Evolutionary conservation across 2,329 filamentous ascomycete genomes (phyloP).

Genomic region (Xylaria polymorpha): DNA sequence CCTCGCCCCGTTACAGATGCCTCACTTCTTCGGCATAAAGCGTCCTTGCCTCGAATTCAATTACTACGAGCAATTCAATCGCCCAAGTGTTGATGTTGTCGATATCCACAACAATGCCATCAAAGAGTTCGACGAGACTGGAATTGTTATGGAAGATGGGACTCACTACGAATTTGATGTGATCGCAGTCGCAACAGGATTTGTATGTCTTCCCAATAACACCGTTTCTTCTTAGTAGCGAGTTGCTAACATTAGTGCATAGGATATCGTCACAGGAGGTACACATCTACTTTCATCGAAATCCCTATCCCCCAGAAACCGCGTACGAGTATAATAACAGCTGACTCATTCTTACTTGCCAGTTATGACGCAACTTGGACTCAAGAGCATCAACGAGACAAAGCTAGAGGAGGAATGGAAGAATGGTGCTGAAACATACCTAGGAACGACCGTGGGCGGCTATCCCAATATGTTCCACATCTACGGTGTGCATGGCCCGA

Average conservation of each 20-base stretch:
- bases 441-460: slow-evolving; percentile 57
- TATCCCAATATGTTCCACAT: slow-evolving; percentile 65
- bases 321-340: not conserved
- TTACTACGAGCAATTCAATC: slow-evolving; percentile 63
- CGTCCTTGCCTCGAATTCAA: slow-evolving; percentile 55
- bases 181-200: slow-evolving; percentile 59
- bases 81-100: slow-evolving; percentile 56
- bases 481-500: slow-evolving; percentile 68
- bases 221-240: not conserved
- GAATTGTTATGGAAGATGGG: slow-evolving; percentile 55
- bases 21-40: slow-evolving; percentile 54
- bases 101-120: slow-evolving; percentile 57
- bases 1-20: slow-evolving; percentile 63
- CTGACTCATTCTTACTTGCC: not conserved
- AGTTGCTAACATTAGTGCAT: slow-evolving; percentile 8
- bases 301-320: not conserved
- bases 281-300: slow-evolving; percentile 9
- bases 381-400: slow-evolving; percentile 54
- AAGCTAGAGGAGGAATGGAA: slow-evolving; percentile 58
- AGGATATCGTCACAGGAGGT: slow-evolving; percentile 54
- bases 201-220: slow-evolving; percentile 50
- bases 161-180: slow-evolving; percentile 58
- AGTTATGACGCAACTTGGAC: slow-evolving; percentile 59
- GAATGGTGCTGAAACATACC: slow-evolving; percentile 47
- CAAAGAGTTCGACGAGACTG: slow-evolving; percentile 55